phyloP scores from a whole-genome alignment of 345 rosid genomes.

The Boechera stricta region DNA sequence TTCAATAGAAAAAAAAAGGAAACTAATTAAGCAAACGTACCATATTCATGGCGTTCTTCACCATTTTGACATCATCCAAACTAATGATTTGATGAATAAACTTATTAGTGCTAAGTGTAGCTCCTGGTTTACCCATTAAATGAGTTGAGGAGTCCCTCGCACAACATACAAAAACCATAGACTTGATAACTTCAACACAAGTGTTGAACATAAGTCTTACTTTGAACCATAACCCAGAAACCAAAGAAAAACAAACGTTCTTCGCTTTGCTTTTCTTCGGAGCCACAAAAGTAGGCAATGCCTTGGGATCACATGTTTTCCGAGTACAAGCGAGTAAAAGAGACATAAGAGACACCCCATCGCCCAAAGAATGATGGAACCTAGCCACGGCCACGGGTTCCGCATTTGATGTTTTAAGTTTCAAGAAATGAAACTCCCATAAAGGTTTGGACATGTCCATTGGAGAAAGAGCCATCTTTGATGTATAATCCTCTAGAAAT shows the following conservation, averaged over 20 bases:
- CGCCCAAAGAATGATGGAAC: conserved; percentile 66
- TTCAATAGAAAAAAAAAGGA: not conserved
- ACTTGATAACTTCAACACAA: conserved; percentile 49
- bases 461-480: conserved; percentile 1
- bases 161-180: conserved; percentile 42
- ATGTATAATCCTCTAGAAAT: not conserved
- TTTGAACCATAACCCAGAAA: conserved; percentile 46
- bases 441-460: conserved; percentile 4
- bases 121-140: conserved; percentile 44
- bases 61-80: conserved; percentile 41
- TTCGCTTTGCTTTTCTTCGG: not conserved
- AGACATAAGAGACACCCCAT: conserved; percentile 66
- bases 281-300: conserved; percentile 50
- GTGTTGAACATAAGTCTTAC: conserved; percentile 54
- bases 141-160: conserved; percentile 50
- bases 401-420: not conserved
- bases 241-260: conserved; percentile 36
- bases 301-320: conserved; percentile 55
- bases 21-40: conserved; percentile 19
- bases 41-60: conserved; percentile 32
- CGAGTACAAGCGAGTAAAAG: conserved; percentile 59
- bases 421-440: not conserved
- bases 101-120: conserved; percentile 25
- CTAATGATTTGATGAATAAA: conserved; percentile 51
- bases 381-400: conserved; percentile 36